phyloP scores from a whole-genome alignment of 352 stramenopile genomes.

The Phytopythium aichiense region DNA sequence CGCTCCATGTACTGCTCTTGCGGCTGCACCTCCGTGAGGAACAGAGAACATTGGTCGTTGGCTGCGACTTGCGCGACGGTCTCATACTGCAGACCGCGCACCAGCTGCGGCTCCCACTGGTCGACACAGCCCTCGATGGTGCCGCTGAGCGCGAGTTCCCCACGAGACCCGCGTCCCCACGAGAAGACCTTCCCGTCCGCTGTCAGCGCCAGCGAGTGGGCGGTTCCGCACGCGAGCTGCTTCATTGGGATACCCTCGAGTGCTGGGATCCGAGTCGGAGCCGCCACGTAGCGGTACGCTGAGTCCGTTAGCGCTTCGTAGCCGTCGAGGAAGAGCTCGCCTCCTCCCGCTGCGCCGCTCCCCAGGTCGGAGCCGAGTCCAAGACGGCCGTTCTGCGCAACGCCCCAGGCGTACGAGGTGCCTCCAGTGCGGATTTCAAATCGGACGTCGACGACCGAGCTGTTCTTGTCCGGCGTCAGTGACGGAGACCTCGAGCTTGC shows the following conservation, averaged over 20 bases:
- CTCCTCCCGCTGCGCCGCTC: background rate
- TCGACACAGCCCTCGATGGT: slow-evolving; percentile 16
- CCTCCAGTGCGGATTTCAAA: slow-evolving; percentile 45
- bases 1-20: slow-evolving; percentile 36
- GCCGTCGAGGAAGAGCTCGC: slow-evolving; percentile 41
- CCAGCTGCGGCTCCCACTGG: slow-evolving; percentile 34
- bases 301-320: slow-evolving; percentile 72
- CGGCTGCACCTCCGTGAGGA: slow-evolving; percentile 45
- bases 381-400: slow-evolving; percentile 51
- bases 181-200: slow-evolving; percentile 43
- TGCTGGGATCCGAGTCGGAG: slow-evolving; percentile 30
- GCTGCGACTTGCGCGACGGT: slow-evolving; percentile 39
- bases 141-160: slow-evolving; percentile 23
- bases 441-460: slow-evolving; percentile 41
- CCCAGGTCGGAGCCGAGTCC: slow-evolving; percentile 32
- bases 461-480: background rate
- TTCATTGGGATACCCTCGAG: slow-evolving; percentile 47
- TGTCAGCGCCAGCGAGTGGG: slow-evolving; percentile 57
- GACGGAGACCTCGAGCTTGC: background rate
- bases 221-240: slow-evolving; percentile 42
- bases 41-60: slow-evolving; percentile 53
- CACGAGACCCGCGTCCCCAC: slow-evolving; percentile 47
- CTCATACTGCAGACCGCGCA: slow-evolving; percentile 49
- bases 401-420: slow-evolving; percentile 63
- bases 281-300: slow-evolving; percentile 47